Conservation (phyloP, 1,284 basidiomycete species). For the Microbotryomycetes sp. region DNA sequence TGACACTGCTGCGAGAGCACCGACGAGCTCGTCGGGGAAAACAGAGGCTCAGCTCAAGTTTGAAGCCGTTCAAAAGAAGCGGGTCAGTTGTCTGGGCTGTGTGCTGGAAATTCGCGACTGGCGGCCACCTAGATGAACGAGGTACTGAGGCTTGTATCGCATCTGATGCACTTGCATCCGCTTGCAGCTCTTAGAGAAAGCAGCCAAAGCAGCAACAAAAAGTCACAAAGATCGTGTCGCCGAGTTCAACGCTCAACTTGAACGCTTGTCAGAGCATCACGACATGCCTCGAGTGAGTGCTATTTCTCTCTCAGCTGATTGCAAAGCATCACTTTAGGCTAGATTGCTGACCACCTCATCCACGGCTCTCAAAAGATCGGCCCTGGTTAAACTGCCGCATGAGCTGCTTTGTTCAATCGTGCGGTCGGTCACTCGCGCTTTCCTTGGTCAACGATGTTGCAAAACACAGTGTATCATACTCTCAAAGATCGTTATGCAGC, state of each 20-base stretch:
- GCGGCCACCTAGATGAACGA: conserved; percentile 1
- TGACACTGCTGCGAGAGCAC: conserved; percentile 51
- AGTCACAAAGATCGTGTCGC: conserved; percentile 94
- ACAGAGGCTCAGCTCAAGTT: conserved; percentile 87
- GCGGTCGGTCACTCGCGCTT: not conserved
- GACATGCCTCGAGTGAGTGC: conserved; percentile 75
- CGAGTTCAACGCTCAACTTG: conserved; percentile 84
- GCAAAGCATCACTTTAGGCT: not conserved
- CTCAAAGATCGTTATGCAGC: not conserved
- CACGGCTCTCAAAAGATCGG: conserved; percentile 40
- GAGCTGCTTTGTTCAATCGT: too few relatives aligned
- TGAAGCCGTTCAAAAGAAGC: conserved; percentile 71
- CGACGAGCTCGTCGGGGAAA: conserved; percentile 50
- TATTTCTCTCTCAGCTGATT: too few relatives aligned
- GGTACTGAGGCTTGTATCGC: conserved; percentile 1
- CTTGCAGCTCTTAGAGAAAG: conserved; percentile 59
- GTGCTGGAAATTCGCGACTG: conserved; percentile 18
- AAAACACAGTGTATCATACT: not conserved
- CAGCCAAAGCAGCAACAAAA: conserved; percentile 70
- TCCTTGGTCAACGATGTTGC: not conserved
- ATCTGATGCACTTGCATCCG: not conserved
- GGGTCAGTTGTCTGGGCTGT: conserved; percentile 53
- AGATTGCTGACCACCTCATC: conserved; percentile 3
- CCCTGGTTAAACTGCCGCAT: conserved; percentile 32
- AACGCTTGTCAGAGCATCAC: conserved; percentile 82